These are phyloP conservation scores for Taphrina wiesneri DNA, from an alignment of 1,139 yeast genomes.

Conservation along the genomic window DNA sequence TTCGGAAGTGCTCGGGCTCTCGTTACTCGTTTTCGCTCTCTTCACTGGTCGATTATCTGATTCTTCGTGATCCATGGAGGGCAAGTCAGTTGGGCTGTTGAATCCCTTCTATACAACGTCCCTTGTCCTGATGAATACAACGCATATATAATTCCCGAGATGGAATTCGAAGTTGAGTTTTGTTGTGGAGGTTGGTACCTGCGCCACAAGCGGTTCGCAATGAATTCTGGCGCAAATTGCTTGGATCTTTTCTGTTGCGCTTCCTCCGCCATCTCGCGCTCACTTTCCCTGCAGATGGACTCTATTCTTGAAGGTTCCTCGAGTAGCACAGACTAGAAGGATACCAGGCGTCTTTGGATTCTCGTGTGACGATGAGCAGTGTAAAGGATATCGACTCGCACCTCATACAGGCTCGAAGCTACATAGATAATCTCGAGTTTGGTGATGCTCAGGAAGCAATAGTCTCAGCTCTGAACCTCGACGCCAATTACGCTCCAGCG, in stretches of 20 bases:
- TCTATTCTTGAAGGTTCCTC: no score
- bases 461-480: constrained; percentile 18
- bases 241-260: constrained; percentile 4
- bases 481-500: constrained; percentile 27
- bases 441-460: constrained; percentile 17
- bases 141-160: no score
- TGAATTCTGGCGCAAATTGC: neutral
- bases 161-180: neutral
- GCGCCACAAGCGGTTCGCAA: neutral
- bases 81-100: neutral
- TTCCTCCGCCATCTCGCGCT: neutral
- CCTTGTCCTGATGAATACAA: no score
- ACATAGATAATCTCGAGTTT: constrained; percentile 18
- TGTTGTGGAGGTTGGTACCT: neutral
- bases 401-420: constrained; percentile 12
- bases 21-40: constrained; percentile 7
- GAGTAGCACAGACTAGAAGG: no score
- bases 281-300: no score
- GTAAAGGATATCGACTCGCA: constrained; percentile 13
- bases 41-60: constrained; percentile 15
- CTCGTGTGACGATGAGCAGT: neutral
- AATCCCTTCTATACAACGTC: no score
- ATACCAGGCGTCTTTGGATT: neutral
- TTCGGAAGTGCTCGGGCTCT: neutral
- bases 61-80: neutral